Evolutionary conservation across 177 flowering plant genomes (phyloP).

Genomic region (Vitis hybrid): DNA sequence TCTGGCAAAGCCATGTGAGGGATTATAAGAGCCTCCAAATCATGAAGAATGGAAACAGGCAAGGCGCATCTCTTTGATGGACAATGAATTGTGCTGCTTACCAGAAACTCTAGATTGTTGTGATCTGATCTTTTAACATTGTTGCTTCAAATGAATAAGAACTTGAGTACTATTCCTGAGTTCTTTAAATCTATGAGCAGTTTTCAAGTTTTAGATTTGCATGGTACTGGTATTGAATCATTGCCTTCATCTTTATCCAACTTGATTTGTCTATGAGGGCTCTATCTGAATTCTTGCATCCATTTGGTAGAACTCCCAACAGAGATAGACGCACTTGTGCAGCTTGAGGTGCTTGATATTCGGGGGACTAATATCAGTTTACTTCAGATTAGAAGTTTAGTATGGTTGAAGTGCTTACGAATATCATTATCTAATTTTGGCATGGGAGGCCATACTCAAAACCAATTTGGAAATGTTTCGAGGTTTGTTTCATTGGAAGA

Average conservation of each 20-base stretch:
- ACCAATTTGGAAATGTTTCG: neutral
- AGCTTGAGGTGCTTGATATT: conserved; percentile 18
- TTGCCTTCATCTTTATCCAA: no score
- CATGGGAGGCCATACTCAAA: neutral
- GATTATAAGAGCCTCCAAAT: no score
- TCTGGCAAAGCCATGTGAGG: no score
- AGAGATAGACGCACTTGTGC: neutral
- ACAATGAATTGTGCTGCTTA: no score
- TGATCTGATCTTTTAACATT: no score
- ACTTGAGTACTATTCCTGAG: neutral
- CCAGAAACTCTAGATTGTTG: no score
- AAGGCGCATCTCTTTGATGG: no score
- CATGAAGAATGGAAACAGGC: no score
- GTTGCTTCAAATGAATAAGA: conserved; percentile 3
- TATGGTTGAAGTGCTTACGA: conserved; percentile 1
- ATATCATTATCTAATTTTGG: neutral
- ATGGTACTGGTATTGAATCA: no score
- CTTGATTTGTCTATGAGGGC: conserved; percentile 1
- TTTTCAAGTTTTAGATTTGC: conserved; percentile 12
- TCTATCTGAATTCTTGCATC: conserved; percentile 9
- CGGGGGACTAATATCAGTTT: neutral
- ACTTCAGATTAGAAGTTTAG: neutral
- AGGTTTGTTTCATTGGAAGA: conserved; percentile 12
- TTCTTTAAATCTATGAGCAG: conserved; percentile 8
- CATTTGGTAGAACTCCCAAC: conserved; percentile 6